Evolutionary conservation across 1,139 yeast genomes (phyloP).

Genomic region (Lodderomyces parapsilosis): DNA sequence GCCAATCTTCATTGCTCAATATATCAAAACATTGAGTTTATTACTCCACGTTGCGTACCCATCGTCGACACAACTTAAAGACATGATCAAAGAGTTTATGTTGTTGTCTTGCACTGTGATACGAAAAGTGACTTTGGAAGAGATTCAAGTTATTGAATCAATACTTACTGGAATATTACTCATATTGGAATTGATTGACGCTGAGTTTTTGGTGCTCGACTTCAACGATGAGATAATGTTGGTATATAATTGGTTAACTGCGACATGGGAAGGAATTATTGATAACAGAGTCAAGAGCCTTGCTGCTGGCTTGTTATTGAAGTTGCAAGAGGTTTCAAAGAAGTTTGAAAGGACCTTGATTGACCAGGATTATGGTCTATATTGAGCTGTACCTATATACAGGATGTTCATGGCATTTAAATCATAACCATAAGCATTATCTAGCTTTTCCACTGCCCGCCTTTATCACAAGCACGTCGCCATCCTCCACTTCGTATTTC

Average conservation of each 20-base stretch:
- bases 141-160: slow-evolving; percentile 43
- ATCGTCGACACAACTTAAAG: slow-evolving; percentile 45
- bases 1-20: slow-evolving; percentile 56
- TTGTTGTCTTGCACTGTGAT: slow-evolving; percentile 33
- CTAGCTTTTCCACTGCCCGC: slow-evolving; percentile 41
- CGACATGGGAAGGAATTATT: slow-evolving; percentile 45
- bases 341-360: slow-evolving; percentile 16
- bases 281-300: slow-evolving; percentile 46
- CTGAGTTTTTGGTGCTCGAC: slow-evolving; percentile 28
- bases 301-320: slow-evolving; percentile 51
- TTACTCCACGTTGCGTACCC: slow-evolving; percentile 61
- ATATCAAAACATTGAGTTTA: slow-evolving; percentile 55
- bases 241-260: slow-evolving; percentile 40
- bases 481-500: slow-evolving; percentile 70
- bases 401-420: too few species aligned
- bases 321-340: slow-evolving; percentile 28
- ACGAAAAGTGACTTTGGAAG: slow-evolving; percentile 22
- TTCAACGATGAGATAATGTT: slow-evolving; percentile 31
- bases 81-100: slow-evolving; percentile 58
- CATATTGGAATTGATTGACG: slow-evolving; percentile 46
- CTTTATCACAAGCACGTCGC: slow-evolving; percentile 69
- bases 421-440: slow-evolving; percentile 10
- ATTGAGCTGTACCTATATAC: slow-evolving; percentile 11
- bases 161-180: slow-evolving; percentile 46
- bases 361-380: slow-evolving; percentile 19